These are phyloP conservation scores for Larix kaempferi DNA, from an alignment of 75 land plant species.

Conservation along the genomic window DNA sequence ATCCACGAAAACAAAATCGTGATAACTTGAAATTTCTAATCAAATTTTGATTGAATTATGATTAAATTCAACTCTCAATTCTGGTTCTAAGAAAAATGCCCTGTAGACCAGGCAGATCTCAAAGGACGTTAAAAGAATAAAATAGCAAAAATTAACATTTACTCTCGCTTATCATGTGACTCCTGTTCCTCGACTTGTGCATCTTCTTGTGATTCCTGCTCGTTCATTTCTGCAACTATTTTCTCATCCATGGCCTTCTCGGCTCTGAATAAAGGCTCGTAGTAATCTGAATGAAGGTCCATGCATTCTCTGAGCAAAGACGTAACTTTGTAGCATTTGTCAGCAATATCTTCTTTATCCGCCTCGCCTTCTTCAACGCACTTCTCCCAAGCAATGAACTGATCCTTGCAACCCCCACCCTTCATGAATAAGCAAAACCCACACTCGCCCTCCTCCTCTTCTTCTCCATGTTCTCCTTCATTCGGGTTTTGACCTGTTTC, in stretches of 20 bases:
- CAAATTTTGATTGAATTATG: too few species aligned
- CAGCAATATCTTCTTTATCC: conserved; percentile 59
- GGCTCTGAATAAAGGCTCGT: conserved; percentile 66
- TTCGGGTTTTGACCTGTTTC: neutral
- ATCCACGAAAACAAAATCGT: too few species aligned
- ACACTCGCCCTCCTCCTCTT: conserved; percentile 76
- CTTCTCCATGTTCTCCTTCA: conserved; percentile 33
- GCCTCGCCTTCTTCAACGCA: conserved; percentile 80
- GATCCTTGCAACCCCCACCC: conserved; percentile 76
- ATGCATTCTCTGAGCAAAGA: conserved; percentile 66
- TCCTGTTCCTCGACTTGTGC: too few species aligned
- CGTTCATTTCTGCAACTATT: too few species aligned
- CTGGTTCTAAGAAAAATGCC: too few species aligned
- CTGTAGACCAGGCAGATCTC: too few species aligned
- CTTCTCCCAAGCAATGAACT: conserved; percentile 78
- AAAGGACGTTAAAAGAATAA: too few species aligned
- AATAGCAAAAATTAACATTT: too few species aligned
- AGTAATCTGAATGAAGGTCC: conserved; percentile 76
- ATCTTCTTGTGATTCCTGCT: too few species aligned
- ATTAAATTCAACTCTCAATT: too few species aligned
- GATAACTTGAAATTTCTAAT: too few species aligned
- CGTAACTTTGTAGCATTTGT: conserved; percentile 67
- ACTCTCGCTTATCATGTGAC: too few species aligned
- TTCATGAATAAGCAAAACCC: conserved; percentile 95
- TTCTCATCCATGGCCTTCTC: conserved; percentile 63